Conservation (phyloP, 257 asterid genomes). For the Schizonepeta tenuifolia region DNA sequence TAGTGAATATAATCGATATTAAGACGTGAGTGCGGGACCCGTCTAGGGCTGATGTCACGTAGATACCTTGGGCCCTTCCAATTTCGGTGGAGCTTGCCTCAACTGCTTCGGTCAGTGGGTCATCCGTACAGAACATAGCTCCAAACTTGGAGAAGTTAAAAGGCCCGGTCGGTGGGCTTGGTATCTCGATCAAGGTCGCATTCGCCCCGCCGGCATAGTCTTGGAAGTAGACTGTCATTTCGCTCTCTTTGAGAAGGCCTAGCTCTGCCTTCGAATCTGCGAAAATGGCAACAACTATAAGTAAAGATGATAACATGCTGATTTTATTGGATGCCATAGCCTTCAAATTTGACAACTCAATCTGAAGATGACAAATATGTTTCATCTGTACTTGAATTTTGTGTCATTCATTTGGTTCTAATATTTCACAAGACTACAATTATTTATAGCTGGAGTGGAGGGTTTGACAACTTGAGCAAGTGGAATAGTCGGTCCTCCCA, state of each 20-base stretch:
- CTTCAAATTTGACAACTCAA: neutral
- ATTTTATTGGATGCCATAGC: conserved; percentile 32
- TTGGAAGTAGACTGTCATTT: conserved; percentile 50
- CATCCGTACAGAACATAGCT: conserved; percentile 52
- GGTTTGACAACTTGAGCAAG: neutral
- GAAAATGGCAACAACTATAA: conserved; percentile 23
- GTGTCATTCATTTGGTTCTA: neutral
- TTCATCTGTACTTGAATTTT: conserved; percentile 1
- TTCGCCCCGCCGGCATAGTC: conserved; percentile 51
- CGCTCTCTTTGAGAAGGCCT: conserved; percentile 39
- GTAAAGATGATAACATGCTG: neutral
- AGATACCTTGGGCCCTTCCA: conserved; percentile 51
- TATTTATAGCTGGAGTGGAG: conserved; percentile 21
- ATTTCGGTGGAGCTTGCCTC: conserved; percentile 41
- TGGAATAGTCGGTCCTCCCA: neutral
- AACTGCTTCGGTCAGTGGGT: conserved; percentile 42
- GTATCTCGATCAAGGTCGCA: conserved; percentile 46
- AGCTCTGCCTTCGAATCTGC: conserved; percentile 15
- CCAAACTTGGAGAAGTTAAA: conserved; percentile 48
- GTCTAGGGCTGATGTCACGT: conserved; percentile 54
- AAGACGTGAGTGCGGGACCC: conserved; percentile 49
- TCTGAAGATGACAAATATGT: neutral
- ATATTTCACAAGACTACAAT: neutral
- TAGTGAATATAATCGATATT: conserved; percentile 49
- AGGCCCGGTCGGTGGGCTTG: conserved; percentile 32